Percentiles rank a stretch among this genome's conserved stretches.
Conservation (phyloP, 768 basidiomycete genomes). For the Candolleomyces aberdarensis region DNA sequence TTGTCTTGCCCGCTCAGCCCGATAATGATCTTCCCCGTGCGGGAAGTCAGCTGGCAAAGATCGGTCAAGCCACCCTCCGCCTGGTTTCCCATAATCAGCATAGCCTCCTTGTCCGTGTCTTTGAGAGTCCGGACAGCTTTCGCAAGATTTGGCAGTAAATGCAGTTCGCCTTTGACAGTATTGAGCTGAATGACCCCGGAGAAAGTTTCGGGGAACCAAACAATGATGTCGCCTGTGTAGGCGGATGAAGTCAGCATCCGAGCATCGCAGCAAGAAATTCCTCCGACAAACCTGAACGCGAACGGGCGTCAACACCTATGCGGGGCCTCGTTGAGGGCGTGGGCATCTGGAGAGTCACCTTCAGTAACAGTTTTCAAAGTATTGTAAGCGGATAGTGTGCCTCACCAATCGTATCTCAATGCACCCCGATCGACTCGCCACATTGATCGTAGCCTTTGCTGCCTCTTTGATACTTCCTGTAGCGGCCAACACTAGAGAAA, state of each 20-base stretch:
- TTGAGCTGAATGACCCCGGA: conserved; percentile 34
- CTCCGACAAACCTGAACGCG: conserved; percentile 26
- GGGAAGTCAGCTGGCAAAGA: conserved; percentile 36
- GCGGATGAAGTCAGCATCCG: conserved; percentile 1
- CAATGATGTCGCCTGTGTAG: conserved; percentile 30
- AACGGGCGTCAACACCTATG: conserved; percentile 34
- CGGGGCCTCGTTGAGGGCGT: conserved; percentile 29
- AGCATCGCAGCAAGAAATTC: neutral
- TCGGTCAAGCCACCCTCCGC: conserved; percentile 24
- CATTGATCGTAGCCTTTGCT: conserved; percentile 34
- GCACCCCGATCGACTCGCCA: conserved; percentile 33
- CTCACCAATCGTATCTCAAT: conserved; percentile 40
- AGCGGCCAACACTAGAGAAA: conserved; percentile 36
- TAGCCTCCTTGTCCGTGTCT: conserved; percentile 31
- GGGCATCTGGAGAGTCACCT: conserved; percentile 24
- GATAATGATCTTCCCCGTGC: conserved; percentile 37
- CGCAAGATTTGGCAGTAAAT: conserved; percentile 32
- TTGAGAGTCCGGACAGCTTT: conserved; percentile 30
- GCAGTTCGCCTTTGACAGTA: conserved; percentile 28
- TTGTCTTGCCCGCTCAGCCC: conserved; percentile 42
- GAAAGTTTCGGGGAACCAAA: conserved; percentile 34
- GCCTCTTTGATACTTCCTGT: conserved; percentile 28
- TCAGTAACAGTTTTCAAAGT: neutral
- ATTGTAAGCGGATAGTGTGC: neutral
- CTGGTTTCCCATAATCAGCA: conserved; percentile 34